Evolutionary conservation across 1,284 basidiomycete genomes (phyloP).

Genomic region (Mrakiaceae sp.): DNA sequence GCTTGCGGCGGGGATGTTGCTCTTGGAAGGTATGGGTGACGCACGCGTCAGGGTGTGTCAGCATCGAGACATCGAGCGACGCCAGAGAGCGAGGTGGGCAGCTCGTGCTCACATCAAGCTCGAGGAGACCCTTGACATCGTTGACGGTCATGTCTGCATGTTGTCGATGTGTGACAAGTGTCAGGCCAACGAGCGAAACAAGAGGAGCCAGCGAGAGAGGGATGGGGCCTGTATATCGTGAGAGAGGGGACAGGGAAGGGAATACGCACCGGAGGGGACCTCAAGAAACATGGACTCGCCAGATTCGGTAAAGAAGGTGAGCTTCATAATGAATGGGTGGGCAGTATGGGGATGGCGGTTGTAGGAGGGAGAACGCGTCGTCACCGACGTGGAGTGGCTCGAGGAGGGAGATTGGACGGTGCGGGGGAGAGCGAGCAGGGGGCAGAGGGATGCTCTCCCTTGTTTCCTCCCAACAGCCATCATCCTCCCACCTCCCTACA

Average conservation of each 20-base stretch:
- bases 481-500: too few species aligned
- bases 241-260: too few species aligned
- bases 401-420: too few species aligned
- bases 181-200: too few species aligned
- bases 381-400: too few species aligned
- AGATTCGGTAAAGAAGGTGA: conserved; percentile 69
- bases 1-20: background rate
- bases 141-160: conserved; percentile 60
- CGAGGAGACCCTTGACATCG: conserved; percentile 76
- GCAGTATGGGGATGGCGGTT: background rate
- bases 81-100: background rate
- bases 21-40: background rate
- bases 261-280: conserved; percentile 48
- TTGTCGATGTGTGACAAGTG: too few species aligned
- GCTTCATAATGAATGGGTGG: conserved; percentile 46
- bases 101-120: conserved; percentile 60
- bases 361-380: too few species aligned
- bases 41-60: background rate
- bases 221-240: too few species aligned
- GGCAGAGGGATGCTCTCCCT: too few species aligned
- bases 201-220: too few species aligned
- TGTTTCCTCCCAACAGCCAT: too few species aligned
- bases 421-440: too few species aligned
- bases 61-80: background rate
- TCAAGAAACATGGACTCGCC: conserved; percentile 66